Evolutionary conservation across 805 yeast species (phyloP).

Genomic region (Ogataea saltuana): DNA sequence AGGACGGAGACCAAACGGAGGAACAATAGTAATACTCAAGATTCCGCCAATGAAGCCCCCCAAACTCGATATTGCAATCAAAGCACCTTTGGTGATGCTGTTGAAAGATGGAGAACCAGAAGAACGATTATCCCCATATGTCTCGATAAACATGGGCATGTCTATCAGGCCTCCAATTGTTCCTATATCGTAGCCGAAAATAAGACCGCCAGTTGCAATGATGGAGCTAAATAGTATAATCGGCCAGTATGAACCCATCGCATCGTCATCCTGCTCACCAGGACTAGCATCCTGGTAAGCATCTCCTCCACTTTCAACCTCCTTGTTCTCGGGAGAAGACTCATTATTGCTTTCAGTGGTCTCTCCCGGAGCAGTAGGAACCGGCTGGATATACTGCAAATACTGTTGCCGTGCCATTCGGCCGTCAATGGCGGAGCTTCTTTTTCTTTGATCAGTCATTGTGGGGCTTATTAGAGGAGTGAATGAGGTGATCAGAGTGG

Average conservation of each 20-base stretch:
- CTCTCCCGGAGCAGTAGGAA: neutral
- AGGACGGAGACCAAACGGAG: conserved; percentile 28
- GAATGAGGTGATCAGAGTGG: neutral
- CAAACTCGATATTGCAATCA: conserved; percentile 33
- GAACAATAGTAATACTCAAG: conserved; percentile 25
- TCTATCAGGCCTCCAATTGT: conserved; percentile 38
- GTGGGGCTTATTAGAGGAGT: neutral
- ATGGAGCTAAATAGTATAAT: conserved; percentile 27
- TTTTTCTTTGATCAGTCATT: neutral
- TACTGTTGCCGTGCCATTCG: neutral
- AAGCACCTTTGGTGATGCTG: conserved; percentile 31
- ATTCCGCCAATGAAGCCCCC: conserved; percentile 38
- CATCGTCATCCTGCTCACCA: conserved; percentile 11
- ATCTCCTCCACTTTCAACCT: neutral
- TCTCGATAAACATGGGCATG: conserved; percentile 28
- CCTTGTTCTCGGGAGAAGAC: neutral
- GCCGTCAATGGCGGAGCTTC: neutral
- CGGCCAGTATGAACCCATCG: conserved; percentile 24
- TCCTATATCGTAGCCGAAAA: conserved; percentile 41
- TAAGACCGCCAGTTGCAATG: conserved; percentile 36
- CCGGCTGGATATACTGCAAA: conserved; percentile 2
- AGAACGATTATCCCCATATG: conserved; percentile 27
- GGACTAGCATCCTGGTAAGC: conserved; percentile 4
- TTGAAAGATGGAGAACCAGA: conserved; percentile 13
- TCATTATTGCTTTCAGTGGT: neutral